A percentile compares a stretch with the other conserved stretches of the same genome.
Conservation (phyloP, 495 filamentous ascomycete genomes). For the Aspergillus cavernicola region DNA sequence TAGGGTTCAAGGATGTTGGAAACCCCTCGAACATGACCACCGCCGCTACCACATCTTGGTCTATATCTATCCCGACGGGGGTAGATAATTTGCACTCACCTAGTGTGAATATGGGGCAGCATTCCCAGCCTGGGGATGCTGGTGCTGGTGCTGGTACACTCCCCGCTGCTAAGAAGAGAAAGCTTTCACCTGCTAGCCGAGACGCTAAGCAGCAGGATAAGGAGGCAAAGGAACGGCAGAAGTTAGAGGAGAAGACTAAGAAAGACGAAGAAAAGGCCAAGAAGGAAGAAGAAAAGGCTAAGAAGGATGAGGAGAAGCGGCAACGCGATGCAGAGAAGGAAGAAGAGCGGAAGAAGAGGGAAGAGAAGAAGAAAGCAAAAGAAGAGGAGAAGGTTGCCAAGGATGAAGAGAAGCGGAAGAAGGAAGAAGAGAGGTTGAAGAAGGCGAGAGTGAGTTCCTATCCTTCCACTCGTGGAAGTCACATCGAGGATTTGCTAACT, state of each 20-base stretch:
- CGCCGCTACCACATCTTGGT: not conserved
- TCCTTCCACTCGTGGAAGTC: not conserved
- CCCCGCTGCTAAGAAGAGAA: constrained; percentile 45
- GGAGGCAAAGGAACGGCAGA: constrained; percentile 48
- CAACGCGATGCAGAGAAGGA: constrained; percentile 33
- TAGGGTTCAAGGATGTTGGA: not conserved
- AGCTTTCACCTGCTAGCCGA: constrained; percentile 50
- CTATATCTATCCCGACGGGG: not conserved
- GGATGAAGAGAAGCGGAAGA: constrained; percentile 63
- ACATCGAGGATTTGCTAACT: not conserved
- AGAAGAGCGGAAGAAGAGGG: constrained; percentile 23
- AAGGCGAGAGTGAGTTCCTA: constrained; percentile 47
- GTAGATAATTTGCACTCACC: not conserved
- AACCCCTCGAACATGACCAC: not conserved
- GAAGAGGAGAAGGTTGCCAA: constrained; percentile 58
- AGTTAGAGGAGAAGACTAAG: constrained; percentile 39
- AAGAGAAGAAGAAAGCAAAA: constrained; percentile 54
- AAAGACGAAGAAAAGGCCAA: constrained; percentile 44
- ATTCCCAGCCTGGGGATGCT: not conserved
- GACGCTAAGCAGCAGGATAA: constrained; percentile 49
- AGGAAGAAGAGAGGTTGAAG: constrained; percentile 63
- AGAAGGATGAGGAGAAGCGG: constrained; percentile 42
- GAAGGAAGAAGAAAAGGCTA: constrained; percentile 43
- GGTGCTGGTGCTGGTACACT: not conserved
- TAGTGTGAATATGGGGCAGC: not conserved